These are phyloP conservation scores for Aspergillus biplanus DNA, from an alignment of 495 filamentous ascomycete species.

Conservation along the genomic window DNA sequence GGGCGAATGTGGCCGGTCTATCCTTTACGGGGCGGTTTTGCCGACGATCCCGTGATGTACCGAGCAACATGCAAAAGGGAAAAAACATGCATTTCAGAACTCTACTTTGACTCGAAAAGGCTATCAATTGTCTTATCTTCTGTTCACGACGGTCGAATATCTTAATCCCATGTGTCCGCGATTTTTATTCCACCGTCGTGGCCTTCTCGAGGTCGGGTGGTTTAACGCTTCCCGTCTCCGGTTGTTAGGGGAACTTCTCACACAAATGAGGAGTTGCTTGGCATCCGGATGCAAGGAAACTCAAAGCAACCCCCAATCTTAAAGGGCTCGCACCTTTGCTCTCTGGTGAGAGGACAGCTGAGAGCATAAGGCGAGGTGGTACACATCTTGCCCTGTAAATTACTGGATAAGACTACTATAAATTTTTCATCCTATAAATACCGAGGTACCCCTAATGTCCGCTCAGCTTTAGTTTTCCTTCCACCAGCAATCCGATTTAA, in stretches of 20 bases:
- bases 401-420: too few relatives aligned
- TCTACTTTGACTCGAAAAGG: background rate
- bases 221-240: conserved; percentile 9
- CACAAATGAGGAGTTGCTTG: conserved; percentile 45
- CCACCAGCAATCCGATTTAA: background rate
- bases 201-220: background rate
- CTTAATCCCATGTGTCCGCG: background rate
- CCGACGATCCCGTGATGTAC: conserved; percentile 56
- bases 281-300: conserved; percentile 42
- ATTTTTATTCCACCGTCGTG: background rate
- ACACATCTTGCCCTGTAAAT: too few relatives aligned
- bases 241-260: conserved; percentile 35
- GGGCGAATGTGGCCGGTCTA: conserved; percentile 40
- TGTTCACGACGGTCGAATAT: background rate
- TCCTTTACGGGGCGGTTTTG: conserved; percentile 55
- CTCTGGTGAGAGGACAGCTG: conserved; percentile 7
- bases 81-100: background rate
- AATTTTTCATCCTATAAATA: background rate
- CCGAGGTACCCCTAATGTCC: background rate
- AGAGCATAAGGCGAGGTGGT: background rate
- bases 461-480: background rate
- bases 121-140: background rate
- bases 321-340: background rate
- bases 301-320: conserved; percentile 4
- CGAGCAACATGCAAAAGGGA: conserved; percentile 29